Evolutionary conservation across 169 alveolate species (phyloP).

Genomic region (Plasmodium inui): DNA sequence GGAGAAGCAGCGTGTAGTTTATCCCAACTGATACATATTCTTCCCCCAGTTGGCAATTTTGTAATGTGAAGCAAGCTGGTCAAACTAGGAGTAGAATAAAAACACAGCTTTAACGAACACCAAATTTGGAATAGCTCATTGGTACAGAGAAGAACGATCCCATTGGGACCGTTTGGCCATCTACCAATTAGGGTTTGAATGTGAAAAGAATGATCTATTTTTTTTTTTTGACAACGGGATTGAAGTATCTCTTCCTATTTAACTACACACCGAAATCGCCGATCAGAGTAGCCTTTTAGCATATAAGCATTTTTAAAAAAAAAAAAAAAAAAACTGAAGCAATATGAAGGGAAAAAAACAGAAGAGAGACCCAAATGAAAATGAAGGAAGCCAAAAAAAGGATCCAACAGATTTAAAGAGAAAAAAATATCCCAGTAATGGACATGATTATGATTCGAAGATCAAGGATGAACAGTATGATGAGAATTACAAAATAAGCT

Average conservation of each 20-base stretch:
- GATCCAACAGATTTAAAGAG: neutral
- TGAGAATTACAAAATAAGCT: neutral
- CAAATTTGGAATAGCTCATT: neutral
- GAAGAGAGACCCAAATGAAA: slow-evolving; percentile 6
- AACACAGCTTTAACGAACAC: neutral
- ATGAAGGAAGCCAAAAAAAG: slow-evolving; percentile 18
- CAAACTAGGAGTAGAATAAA: neutral
- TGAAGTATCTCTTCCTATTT: neutral
- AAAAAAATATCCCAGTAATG: slow-evolving; percentile 5
- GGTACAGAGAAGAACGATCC: neutral
- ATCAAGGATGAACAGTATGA: neutral
- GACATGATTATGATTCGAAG: neutral
- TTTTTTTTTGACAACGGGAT: neutral
- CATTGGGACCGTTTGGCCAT: neutral
- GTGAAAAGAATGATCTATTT: neutral
- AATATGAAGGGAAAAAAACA: slow-evolving; percentile 28
- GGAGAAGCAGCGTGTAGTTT: neutral
- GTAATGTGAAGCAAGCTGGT: neutral
- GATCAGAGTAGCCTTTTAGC: neutral
- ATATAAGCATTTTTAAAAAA: neutral
- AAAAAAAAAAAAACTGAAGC: neutral
- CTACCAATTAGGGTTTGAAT: neutral
- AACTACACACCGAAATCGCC: neutral
- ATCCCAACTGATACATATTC: neutral
- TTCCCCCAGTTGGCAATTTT: neutral